Evolutionary conservation across 164 flowering plant genomes (phyloP), one percentile per base, ranked within the genome.

Genomic region (Taxillus chinensis): DNA sequence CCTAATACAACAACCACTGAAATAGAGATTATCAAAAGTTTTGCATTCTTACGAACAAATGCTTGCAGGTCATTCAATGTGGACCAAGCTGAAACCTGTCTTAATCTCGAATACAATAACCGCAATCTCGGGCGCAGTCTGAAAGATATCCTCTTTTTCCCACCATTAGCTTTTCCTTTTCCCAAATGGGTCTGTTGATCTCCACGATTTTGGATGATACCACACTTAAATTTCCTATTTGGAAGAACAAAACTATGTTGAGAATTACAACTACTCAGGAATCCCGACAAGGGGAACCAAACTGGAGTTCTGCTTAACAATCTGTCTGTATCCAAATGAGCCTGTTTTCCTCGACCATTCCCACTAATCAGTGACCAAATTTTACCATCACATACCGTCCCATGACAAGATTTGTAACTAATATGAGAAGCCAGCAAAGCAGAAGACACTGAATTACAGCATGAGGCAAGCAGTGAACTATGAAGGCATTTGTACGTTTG

Each of bases 71-170:
- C 81, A 68, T 81, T 74, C 42, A 83, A 60, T 55, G 74, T 63
- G 3, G 83, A 78, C 60, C 64, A 61, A 40, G 73, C 41, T 0
- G 85, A 66, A 41, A 64, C 73, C 68, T 64, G 83, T 71, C 67
- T 86, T 77, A 88, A 17, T 67, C 78, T 85, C 41, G 43, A 68
- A 0, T 70, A 70, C 57, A 85, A 68, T 51, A 86, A 68, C 45
- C 98, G 68, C 69, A 89, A 63, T 70, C 96, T 80, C 0, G 92
- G 92, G 0, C 90, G 78, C 77, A 90, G 78, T 67, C 96, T 85
- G 55, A 84, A 71, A 0, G 81, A 73, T 55, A 82, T 84, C 12
- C 78, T 73, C 82, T 64, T 82, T 55, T 76, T 73, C 6, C 46
- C 40, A 13, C 46, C 48, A 48, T 57, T 55, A 46, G 50, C 73